Percentiles rank a stretch among this genome's conserved stretches.
Conservation (phyloP, 108 stramenopile genomes). For the Nitzschia sp. region DNA sequence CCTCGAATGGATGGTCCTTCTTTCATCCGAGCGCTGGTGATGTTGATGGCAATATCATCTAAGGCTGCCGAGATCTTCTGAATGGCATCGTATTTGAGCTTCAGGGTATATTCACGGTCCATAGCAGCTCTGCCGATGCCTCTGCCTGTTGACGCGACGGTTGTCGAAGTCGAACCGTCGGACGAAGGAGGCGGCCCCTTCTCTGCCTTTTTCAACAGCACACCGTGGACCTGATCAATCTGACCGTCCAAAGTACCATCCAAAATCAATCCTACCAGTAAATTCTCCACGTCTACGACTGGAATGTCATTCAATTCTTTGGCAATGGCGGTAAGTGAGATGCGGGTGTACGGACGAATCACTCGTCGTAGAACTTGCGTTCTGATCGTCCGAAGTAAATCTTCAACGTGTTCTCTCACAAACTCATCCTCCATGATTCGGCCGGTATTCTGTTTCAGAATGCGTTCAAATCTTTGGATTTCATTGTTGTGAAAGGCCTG, state of each 20-base stretch:
- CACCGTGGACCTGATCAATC: constrained; percentile 80
- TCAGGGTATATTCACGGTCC: not conserved
- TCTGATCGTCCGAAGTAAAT: constrained; percentile 88
- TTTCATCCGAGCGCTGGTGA: constrained; percentile 35
- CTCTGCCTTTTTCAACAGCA: constrained; percentile 44
- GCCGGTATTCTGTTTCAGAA: constrained; percentile 77
- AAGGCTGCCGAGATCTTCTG: constrained; percentile 24
- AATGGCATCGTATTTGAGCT: constrained; percentile 31
- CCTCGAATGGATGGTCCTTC: constrained; percentile 23
- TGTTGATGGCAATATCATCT: constrained; percentile 18
- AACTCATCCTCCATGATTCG: constrained; percentile 94
- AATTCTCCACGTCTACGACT: constrained; percentile 80
- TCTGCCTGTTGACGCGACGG: not conserved
- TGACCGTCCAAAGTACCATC: constrained; percentile 80
- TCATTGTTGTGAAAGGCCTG: constrained; percentile 5
- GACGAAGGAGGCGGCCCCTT: constrained; percentile 8
- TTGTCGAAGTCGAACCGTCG: not conserved
- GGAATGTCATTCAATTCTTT: constrained; percentile 87
- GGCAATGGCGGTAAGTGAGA: constrained; percentile 76
- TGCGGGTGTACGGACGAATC: constrained; percentile 88
- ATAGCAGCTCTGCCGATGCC: not conserved
- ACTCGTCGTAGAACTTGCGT: constrained; percentile 84
- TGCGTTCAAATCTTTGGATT: constrained; percentile 65
- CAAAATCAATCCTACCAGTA: constrained; percentile 85
- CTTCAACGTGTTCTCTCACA: constrained; percentile 85